Evolutionary conservation across 495 filamentous ascomycete genomes (phyloP), one percentile per base, ranked within the genome.

Genomic region (Trichoderma parareesei): DNA sequence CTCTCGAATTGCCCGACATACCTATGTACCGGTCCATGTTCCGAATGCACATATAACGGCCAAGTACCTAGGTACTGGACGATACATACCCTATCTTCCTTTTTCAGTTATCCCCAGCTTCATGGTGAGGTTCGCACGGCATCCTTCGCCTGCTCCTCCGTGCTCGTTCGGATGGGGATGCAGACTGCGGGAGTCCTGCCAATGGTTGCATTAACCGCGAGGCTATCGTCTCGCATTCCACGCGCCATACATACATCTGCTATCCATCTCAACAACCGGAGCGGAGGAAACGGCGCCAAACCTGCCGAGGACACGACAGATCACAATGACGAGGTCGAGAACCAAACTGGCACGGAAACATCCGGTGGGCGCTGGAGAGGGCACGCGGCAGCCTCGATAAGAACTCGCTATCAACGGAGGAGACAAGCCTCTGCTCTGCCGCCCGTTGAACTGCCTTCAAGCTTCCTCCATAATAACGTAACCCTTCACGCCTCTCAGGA

Each of bases 211-310:
- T 57, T 57, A 20, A 10, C 20, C 9, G 20, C 37, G 1, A 27
- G 49, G 49, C 49, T 57, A 57, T 57, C 49, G 35, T 11, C 49
- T 13, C 49, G 49, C 8, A 57, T 57, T 35, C n/a, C 33, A 11
- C 49, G 49, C 18, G 49, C 49, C 49, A 5, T 57, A n/a, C 49
- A 57, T 57, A 33, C 49, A 13, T 57, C 49, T 10, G 49, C 49
- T 13, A 33, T 57, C 33, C 49, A 37, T 0, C 9, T 37, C 4
- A 57, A 18, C 46, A 49, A 18, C 16, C 46, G 20, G 20, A 57
- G 49, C 11, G 49, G 49, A 35, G 20, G 49, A 37, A 57, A 37
- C 35, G 49, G 49, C 49, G 10, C 13, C 33, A 57, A 57, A 35
- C 49, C 49, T 0, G 20, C 9, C 20, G 49, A 57, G n/a, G 49